Percentiles rank a stretch among this genome's conserved stretches.
Evolutionary conservation across 495 filamentous ascomycete species (phyloP).

Genomic region (Penicillium lagena): DNA sequence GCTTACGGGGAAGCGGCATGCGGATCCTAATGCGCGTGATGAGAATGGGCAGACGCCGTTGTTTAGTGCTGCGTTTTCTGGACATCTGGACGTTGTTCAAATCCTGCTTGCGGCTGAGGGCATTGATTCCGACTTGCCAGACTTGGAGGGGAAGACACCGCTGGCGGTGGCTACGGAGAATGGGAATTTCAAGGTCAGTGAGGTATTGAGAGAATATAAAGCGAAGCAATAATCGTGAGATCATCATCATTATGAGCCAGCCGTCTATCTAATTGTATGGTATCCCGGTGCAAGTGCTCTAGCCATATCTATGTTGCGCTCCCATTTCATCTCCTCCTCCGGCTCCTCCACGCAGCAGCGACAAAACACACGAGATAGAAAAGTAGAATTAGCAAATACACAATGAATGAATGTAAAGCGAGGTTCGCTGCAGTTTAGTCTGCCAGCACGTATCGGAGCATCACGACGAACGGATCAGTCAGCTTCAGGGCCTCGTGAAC

Average conservation of each 20-base stretch:
- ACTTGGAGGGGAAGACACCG: constrained; percentile 2
- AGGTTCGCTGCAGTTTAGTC: constrained; percentile 36
- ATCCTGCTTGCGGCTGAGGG: constrained; percentile 9
- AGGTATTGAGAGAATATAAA: background rate
- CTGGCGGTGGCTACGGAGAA: constrained; percentile 2
- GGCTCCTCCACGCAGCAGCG: no score
- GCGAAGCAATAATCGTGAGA: background rate
- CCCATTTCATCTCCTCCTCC: no score
- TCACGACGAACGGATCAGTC: constrained; percentile 68
- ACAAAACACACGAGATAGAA: no score
- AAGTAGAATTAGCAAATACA: no score
- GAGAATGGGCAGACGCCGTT: constrained; percentile 14
- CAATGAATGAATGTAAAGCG: background rate
- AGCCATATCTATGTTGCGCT: background rate
- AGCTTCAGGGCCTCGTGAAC: constrained; percentile 74
- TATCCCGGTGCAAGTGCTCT: background rate
- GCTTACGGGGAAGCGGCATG: constrained; percentile 5
- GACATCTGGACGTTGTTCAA: constrained; percentile 9
- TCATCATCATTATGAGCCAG: background rate
- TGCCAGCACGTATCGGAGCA: constrained; percentile 83
- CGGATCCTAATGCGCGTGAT: constrained; percentile 12
- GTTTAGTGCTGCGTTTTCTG: constrained; percentile 11
- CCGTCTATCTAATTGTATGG: background rate
- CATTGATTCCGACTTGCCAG: constrained; percentile 1
- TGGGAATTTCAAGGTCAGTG: background rate